A percentile compares a stretch with the other conserved stretches of the same genome.
Conservation (phyloP, 1,284 basidiomycete species). For the Leccinum colubrinum region DNA sequence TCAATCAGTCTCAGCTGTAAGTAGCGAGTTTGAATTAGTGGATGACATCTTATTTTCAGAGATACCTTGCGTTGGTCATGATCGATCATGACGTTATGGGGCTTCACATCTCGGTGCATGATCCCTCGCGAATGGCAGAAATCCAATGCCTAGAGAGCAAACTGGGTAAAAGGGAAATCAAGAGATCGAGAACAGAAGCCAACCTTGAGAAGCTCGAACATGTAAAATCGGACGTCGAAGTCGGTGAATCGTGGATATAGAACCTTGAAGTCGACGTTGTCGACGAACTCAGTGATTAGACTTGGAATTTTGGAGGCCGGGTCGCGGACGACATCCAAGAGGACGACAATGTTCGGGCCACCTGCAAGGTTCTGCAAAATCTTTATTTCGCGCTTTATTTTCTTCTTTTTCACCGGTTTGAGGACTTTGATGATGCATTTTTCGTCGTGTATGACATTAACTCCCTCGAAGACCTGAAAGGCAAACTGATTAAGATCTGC, state of each 20-base stretch:
- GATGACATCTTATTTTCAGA: slow-evolving; percentile 2
- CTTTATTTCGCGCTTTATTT: slow-evolving; percentile 99
- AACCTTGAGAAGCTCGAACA: slow-evolving; percentile 94
- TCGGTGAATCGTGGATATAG: slow-evolving; percentile 95
- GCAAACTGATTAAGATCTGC: slow-evolving; percentile 14
- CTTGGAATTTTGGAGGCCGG: slow-evolving; percentile 95
- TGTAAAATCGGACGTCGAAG: slow-evolving; percentile 95
- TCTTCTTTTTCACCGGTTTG: slow-evolving; percentile 99
- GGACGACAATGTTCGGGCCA: slow-evolving; percentile 87
- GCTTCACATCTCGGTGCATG: slow-evolving; percentile 99
- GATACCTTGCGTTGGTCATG: slow-evolving; percentile 91
- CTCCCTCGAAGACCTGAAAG: slow-evolving; percentile 92
- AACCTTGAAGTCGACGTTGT: slow-evolving; percentile 98
- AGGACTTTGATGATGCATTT: slow-evolving; percentile 99
- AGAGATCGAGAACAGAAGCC: slow-evolving; percentile 15
- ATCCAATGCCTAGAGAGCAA: slow-evolving; percentile 75
- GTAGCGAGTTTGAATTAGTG: slow-evolving; percentile 11
- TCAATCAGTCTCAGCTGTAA: slow-evolving; percentile 90
- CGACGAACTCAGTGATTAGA: slow-evolving; percentile 97
- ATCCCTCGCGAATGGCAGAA: slow-evolving; percentile 98
- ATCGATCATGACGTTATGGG: slow-evolving; percentile 99
- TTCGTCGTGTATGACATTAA: slow-evolving; percentile 90
- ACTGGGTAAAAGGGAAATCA: slow-evolving; percentile 3
- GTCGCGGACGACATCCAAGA: slow-evolving; percentile 96
- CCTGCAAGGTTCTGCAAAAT: slow-evolving; percentile 96